Evolutionary conservation across 331 rosid species (phyloP), one percentile per base, ranked within the genome.

Genomic region (Pyrus hybrid): DNA sequence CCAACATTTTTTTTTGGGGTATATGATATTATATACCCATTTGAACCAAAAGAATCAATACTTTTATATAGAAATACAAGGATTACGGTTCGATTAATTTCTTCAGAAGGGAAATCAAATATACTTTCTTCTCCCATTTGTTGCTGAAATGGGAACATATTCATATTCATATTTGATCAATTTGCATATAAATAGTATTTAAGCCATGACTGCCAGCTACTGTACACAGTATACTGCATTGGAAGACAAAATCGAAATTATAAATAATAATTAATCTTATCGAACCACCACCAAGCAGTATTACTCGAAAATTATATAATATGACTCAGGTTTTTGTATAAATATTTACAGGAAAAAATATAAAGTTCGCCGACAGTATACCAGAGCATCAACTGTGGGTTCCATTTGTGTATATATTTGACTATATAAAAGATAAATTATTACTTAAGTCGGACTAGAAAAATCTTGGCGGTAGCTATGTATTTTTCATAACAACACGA

Each of bases 131-230:
- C 17, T 5, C 33, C n/a, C 9, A 65, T 13, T 9, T 2, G 3
- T 41, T 67, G 18, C 2, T 61, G 26, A 25, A 37, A 7, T 41
- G 18, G 49, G 41, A 60, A 6, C 67, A 33, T 20, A 54, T 13
- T 23, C 67, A 33, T 20, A 54, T 13, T 23, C 45, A 37, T 9
- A 37, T 37, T 37, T 37, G 17, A 62, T 60, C 25, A 62, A 73
- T 60, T 28, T 17, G 30, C 61, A 28, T 12, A 62, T 18, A 17
- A 62, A 73, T 18, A 73, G 41, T 5, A 12, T 26, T 28, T 62
- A 26, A 73, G 25, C 77, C 77, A 73, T 73, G 70, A 11, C 28
- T 73, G 70, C 21, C 77, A 73, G 77, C 77, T 43, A 41, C 22
- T 6, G 6, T 73, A 41, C 30, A 25, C 69, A 47, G 20, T 43